Base-by-base conservation (phyloP, 495 filamentous ascomycete genomes). In the Xeromyces bisporus region DNA sequence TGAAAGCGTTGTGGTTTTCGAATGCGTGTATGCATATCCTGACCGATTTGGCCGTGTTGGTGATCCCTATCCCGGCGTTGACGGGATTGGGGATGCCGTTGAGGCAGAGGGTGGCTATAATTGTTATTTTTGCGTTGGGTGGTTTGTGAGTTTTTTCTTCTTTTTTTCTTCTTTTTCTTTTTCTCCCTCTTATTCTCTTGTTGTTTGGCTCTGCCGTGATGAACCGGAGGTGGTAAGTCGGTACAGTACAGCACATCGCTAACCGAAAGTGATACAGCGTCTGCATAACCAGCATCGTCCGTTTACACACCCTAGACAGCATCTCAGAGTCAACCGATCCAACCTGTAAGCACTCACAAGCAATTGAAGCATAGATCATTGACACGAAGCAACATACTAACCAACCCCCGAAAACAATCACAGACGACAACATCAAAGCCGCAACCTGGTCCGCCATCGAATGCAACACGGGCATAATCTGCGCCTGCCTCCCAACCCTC, bases 401-500 rank as follows among this genome's bases (percentile, higher is more conserved):
- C n/a, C n/a, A n/a, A n/a, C n/a, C n/a, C n/a, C n/a, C n/a, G n/a
- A n/a, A n/a, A n/a, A n/a, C n/a, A n/a, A n/a, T n/a, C n/a, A 26
- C 26, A 62, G 59, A 57, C 44, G 64, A 74, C 37, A 72, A 69
- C 42, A 61, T 73, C 26, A 59, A 62, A 28, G 60, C 64, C 1
- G 70, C 69, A 0, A 64, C 62, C 34, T 94, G 84, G 84, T 85
- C 79, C 18, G 77, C 78, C n/a, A 66, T 94, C 33, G 86, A 93
- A 58, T 83, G 89, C 51, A 85, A 92, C 46, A 63, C 61, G 0
- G 73, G 81, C n/a, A 89, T 93, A 41, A 76, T 85, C 38, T 87
- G 80, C 42, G 84, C 77, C 31, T 93, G 82, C 43, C 71, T 92
- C 10, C 86, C 86, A 7, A 87, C 77, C 1, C 56, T 93, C 17